phyloP scores from a whole-genome alignment of 345 rosid species.

The Brassica carinata region DNA sequence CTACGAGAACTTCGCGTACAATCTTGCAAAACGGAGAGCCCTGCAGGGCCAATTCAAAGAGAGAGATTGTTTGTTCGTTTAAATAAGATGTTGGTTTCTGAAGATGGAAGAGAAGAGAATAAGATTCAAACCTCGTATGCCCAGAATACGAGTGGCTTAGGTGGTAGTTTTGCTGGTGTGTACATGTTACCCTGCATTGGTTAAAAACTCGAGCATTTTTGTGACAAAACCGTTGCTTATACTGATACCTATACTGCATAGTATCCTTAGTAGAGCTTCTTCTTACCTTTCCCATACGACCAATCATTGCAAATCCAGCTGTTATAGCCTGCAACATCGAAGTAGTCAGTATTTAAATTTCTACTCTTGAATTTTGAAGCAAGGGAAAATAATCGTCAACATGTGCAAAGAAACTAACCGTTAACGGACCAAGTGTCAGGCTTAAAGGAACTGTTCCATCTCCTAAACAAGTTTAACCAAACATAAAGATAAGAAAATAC shows the following conservation, averaged over 20 bases:
- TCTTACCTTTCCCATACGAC: constrained; percentile 83
- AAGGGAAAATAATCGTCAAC: background rate
- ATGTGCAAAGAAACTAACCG: constrained; percentile 50
- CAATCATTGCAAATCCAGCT: constrained; percentile 82
- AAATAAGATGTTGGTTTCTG: background rate
- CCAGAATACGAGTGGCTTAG: constrained; percentile 87
- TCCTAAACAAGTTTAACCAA: constrained; percentile 53
- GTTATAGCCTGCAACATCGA: constrained; percentile 71
- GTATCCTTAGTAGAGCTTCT: too few species aligned
- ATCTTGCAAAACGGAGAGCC: constrained; percentile 90
- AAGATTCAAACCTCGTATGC: constrained; percentile 66
- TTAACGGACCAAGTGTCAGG: constrained; percentile 76
- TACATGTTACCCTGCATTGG: constrained; percentile 68
- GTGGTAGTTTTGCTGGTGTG: constrained; percentile 77
- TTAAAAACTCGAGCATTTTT: constrained; percentile 15
- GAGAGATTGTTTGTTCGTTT: background rate
- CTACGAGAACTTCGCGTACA: constrained; percentile 83
- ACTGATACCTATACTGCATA: background rate
- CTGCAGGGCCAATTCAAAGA: constrained; percentile 41
- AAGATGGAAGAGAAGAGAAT: background rate
- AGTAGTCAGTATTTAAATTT: background rate
- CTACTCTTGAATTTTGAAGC: background rate
- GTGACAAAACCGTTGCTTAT: constrained; percentile 15
- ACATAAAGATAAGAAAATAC: constrained; percentile 2
- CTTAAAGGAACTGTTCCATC: constrained; percentile 85